Conservation (phyloP, 2,329 filamentous ascomycete species). For the Cadophora sp. region DNA sequence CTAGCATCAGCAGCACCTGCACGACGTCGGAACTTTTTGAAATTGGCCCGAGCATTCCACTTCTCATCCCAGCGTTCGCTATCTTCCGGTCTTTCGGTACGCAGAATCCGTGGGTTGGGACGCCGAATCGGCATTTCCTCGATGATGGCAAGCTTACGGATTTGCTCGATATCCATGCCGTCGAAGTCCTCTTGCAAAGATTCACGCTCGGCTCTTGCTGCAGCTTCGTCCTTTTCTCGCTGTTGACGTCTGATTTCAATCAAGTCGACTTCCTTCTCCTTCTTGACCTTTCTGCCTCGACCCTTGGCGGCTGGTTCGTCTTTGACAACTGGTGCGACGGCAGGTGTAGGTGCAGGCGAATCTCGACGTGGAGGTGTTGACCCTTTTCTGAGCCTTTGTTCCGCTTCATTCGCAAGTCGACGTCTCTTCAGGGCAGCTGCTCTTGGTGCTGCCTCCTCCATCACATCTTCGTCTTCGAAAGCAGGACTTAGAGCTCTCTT, state of each 20-base stretch:
- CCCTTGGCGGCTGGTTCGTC: constrained; percentile 23
- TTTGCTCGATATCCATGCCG: constrained; percentile 72
- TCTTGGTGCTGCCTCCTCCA: constrained; percentile 78
- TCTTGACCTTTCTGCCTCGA: constrained; percentile 38
- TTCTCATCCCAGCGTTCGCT: constrained; percentile 79
- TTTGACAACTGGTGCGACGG: constrained; percentile 18
- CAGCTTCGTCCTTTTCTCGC: constrained; percentile 69
- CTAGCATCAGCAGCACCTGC: constrained; percentile 50
- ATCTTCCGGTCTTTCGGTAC: constrained; percentile 45
- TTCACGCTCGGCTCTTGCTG: constrained; percentile 59
- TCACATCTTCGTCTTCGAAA: constrained; percentile 54
- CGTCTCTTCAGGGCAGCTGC: constrained; percentile 81
- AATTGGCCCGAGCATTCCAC: constrained; percentile 97
- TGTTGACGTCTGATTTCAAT: constrained; percentile 68
- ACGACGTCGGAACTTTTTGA: constrained; percentile 81
- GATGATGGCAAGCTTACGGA: constrained; percentile 77
- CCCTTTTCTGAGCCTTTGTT: constrained; percentile 49
- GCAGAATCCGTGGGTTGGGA: constrained; percentile 41
- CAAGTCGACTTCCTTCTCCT: constrained; percentile 66
- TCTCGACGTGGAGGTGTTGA: constrained; percentile 34
- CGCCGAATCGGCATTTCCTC: constrained; percentile 74
- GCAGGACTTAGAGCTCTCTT: constrained; percentile 55
- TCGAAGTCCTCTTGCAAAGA: constrained; percentile 63
- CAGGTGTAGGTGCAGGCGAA: neutral
- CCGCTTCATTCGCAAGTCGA: constrained; percentile 65